A percentile compares a stretch with the other conserved stretches of the same genome.
These are phyloP conservation scores for Paecilomyces variotii DNA, from an alignment of 2,329 filamentous ascomycete genomes.

Conservation along the genomic window DNA sequence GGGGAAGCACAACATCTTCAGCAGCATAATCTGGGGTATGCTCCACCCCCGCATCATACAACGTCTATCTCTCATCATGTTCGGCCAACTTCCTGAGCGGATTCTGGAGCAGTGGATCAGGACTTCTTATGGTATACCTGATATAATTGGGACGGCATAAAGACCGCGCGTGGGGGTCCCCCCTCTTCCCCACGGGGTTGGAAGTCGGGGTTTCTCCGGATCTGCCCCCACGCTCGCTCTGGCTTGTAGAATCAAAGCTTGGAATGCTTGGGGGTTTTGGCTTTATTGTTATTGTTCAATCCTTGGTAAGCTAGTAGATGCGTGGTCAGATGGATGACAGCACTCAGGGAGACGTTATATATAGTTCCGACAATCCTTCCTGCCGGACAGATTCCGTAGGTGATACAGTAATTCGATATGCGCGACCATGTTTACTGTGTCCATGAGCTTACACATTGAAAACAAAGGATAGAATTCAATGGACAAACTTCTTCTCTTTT, in stretches of 20 bases:
- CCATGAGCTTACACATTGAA: too few species aligned
- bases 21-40: neutral
- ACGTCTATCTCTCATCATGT: neutral
- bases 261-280: neutral
- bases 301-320: too few species aligned
- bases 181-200: neutral
- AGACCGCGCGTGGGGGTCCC: neutral
- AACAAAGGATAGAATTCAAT: too few species aligned
- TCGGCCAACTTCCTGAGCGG: neutral
- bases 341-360: too few species aligned
- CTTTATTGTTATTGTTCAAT: too few species aligned
- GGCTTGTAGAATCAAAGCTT: neutral
- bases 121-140: neutral
- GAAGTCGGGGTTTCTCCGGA: neutral
- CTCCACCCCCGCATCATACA: neutral
- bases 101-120: neutral
- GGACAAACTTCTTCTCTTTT: too few species aligned
- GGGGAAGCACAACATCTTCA: neutral
- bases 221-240: neutral
- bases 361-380: too few species aligned
- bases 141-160: neutral
- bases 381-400: too few species aligned
- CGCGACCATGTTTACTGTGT: too few species aligned
- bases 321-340: too few species aligned
- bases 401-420: too few species aligned